A percentile compares a stretch with the other conserved stretches of the same genome.
These are phyloP conservation scores for Saccharomycopsis capsularis DNA, from an alignment of 805 yeast species.

Conservation along the genomic window DNA sequence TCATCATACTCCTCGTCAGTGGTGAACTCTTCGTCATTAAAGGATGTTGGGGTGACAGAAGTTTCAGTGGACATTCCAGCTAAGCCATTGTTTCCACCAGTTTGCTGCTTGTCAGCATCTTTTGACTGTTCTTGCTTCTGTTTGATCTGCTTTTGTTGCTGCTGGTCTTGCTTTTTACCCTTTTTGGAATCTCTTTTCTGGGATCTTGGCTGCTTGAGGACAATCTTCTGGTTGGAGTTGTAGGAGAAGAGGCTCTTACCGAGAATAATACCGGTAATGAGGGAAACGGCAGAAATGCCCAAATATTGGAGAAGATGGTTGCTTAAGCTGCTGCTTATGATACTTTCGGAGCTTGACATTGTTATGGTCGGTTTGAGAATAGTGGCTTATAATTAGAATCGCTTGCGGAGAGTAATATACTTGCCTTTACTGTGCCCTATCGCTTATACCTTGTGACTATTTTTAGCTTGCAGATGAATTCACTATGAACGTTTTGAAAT, in stretches of 20 bases:
- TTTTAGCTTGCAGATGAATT: no score
- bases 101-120: not conserved
- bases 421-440: no score
- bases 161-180: not conserved
- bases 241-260: not conserved
- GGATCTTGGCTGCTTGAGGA: no score
- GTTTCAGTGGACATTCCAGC: not conserved
- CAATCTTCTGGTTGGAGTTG: not conserved
- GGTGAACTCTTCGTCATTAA: not conserved
- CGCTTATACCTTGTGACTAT: no score
- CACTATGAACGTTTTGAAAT: no score
- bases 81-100: no score
- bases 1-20: not conserved
- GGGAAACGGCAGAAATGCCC: slow-evolving; percentile 2
- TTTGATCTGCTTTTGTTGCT: not conserved
- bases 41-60: not conserved
- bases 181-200: no score
- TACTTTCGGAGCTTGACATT: no score
- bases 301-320: not conserved
- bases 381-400: no score
- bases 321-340: no score
- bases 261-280: slow-evolving; percentile 12
- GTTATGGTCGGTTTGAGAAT: no score
- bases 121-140: not conserved
- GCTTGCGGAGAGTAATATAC: no score